These are phyloP conservation scores for Tephrocybe rancida DNA, from an alignment of 768 basidiomycete species.

Conservation along the genomic window DNA sequence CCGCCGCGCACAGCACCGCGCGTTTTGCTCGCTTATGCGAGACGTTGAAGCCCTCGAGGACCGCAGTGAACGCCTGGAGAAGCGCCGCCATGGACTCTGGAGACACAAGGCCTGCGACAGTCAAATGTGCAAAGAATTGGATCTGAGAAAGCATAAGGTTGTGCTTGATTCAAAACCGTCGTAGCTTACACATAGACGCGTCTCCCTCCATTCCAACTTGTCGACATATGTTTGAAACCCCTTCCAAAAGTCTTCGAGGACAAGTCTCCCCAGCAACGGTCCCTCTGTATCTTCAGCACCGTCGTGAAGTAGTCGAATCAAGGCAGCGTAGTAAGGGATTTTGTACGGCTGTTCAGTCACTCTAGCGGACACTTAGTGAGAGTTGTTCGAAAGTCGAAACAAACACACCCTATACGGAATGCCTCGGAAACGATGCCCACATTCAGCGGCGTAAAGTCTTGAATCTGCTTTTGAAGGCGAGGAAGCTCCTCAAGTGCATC, in stretches of 20 bases:
- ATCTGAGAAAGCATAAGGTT: constrained; percentile 51
- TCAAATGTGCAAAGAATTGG: constrained; percentile 90
- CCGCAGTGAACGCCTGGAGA: constrained; percentile 81
- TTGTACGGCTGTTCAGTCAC: constrained; percentile 95
- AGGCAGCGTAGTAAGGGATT: constrained; percentile 84
- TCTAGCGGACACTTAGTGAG: constrained; percentile 37
- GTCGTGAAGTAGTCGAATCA: constrained; percentile 71
- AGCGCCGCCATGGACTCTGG: constrained; percentile 78
- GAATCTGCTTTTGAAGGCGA: constrained; percentile 65
- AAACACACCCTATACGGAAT: constrained; percentile 67
- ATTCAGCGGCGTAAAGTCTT: constrained; percentile 57
- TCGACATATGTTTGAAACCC: constrained; percentile 89
- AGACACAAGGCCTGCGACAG: constrained; percentile 74
- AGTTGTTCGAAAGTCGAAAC: background rate
- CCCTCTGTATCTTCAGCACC: constrained; percentile 38
- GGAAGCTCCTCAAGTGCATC: constrained; percentile 72
- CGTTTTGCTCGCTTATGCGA: constrained; percentile 83
- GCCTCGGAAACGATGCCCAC: constrained; percentile 73
- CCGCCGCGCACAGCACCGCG: constrained; percentile 79
- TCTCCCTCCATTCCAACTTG: constrained; percentile 89
- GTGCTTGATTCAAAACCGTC: background rate
- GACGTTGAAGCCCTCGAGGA: constrained; percentile 88
- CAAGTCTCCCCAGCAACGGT: constrained; percentile 62
- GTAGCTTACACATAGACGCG: constrained; percentile 77
- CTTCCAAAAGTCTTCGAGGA: constrained; percentile 89